Conservation (phyloP, 148 eudicot species). For the Vaccinium vitisidaea region DNA sequence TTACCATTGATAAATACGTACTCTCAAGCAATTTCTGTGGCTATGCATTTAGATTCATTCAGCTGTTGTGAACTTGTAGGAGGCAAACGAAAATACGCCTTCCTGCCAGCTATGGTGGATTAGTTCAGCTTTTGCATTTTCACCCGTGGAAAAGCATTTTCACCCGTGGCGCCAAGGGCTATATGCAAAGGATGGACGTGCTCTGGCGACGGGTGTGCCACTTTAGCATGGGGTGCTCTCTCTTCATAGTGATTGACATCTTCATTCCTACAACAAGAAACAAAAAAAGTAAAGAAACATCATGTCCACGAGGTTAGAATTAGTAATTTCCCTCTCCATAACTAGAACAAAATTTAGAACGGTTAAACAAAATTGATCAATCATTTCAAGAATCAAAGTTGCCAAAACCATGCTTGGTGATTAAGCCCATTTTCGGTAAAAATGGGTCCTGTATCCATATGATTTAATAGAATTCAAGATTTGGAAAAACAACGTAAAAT, state of each 20-base stretch:
- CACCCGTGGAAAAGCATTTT: slow-evolving; percentile 59
- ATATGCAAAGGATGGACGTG: slow-evolving; percentile 84
- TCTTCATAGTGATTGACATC: slow-evolving; percentile 60
- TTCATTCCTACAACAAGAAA: slow-evolving; percentile 35
- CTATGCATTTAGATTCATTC: neutral
- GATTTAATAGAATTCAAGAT: neutral
- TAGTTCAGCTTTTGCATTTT: slow-evolving; percentile 57
- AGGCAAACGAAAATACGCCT: slow-evolving; percentile 63
- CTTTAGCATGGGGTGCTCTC: slow-evolving; percentile 70
- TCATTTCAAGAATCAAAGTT: neutral
- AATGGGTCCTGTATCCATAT: neutral
- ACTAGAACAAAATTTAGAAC: neutral
- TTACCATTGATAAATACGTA: neutral
- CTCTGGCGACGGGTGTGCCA: slow-evolving; percentile 74
- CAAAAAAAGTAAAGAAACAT: neutral
- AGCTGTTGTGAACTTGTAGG: slow-evolving; percentile 54
- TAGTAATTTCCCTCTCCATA: neutral
- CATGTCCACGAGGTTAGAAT: neutral
- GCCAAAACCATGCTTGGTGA: neutral
- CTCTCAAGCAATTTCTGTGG: neutral
- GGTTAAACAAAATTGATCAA: neutral
- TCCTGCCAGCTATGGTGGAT: slow-evolving; percentile 72
- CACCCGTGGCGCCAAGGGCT: slow-evolving; percentile 81
- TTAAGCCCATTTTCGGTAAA: neutral
- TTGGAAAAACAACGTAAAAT: neutral